Percentiles rank a stretch among this genome's conserved stretches.
phyloP scores from a whole-genome alignment of 148 eudicot species.

The Camellia japonica region DNA sequence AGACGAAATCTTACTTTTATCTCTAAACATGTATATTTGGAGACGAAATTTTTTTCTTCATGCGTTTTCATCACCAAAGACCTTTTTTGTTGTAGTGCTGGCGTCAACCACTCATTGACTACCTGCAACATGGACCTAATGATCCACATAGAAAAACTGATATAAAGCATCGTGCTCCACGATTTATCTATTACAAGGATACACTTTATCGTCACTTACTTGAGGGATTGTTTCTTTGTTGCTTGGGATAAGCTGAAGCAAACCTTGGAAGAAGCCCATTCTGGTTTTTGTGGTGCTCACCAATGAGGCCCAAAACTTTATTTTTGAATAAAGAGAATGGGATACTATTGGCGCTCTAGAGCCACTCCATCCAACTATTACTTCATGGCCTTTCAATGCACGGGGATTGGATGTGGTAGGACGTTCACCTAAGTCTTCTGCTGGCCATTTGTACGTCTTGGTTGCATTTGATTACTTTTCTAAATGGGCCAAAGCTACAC shows the following conservation, averaged over 20 bases:
- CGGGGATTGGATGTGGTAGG: not conserved
- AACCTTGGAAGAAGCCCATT: not conserved
- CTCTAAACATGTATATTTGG: too few relatives aligned
- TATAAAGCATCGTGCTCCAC: not conserved
- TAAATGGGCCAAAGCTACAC: not conserved
- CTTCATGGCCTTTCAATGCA: not conserved
- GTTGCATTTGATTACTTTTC: not conserved
- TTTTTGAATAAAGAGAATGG: conserved; percentile 1
- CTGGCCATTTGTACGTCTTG: not conserved
- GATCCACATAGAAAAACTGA: not conserved
- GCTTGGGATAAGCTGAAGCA: not conserved
- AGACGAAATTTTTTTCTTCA: too few relatives aligned
- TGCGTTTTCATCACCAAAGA: too few relatives aligned
- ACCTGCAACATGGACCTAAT: not conserved
- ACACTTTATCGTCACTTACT: not conserved
- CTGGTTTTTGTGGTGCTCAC: not conserved
- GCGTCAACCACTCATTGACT: not conserved
- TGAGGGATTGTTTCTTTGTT: not conserved
- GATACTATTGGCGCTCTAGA: not conserved
- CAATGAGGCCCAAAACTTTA: not conserved
- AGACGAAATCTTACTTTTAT: too few relatives aligned
- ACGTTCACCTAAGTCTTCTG: not conserved
- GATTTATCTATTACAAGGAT: not conserved
- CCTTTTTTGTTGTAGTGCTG: not conserved
- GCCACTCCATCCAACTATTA: not conserved